phyloP scores from a whole-genome alignment of 2,329 filamentous ascomycete genomes.

The Ceratocystis cacaofunesta region DNA sequence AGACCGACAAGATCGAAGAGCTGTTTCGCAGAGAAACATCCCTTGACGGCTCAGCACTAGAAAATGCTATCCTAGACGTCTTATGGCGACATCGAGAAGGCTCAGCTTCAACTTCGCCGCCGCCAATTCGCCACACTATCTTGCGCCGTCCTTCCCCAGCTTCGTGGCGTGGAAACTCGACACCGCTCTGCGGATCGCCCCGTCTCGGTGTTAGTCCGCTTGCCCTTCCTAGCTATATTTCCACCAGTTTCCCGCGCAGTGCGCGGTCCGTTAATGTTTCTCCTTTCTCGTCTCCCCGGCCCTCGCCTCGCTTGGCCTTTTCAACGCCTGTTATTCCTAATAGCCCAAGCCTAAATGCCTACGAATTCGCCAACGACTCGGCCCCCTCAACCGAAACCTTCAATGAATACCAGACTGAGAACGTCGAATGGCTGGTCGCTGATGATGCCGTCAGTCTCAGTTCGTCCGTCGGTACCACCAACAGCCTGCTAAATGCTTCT shows the following conservation, averaged over 20 bases:
- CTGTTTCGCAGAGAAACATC: conserved; percentile 65
- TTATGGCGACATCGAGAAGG: conserved; percentile 71
- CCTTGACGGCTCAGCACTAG: conserved; percentile 60
- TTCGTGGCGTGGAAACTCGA: conserved; percentile 75
- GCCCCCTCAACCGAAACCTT: conserved; percentile 73
- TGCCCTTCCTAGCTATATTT: conserved; percentile 68
- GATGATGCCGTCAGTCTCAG: conserved; percentile 69
- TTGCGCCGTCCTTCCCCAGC: conserved; percentile 84
- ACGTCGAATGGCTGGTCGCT: conserved; percentile 93
- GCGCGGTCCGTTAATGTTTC: conserved; percentile 68
- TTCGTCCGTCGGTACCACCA: conserved; percentile 52
- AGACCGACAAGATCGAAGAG: conserved; percentile 80
- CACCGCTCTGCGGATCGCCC: conserved; percentile 70
- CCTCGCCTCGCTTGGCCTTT: conserved; percentile 79
- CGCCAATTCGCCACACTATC: conserved; percentile 74
- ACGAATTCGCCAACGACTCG: conserved; percentile 76
- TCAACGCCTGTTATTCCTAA: conserved; percentile 84
- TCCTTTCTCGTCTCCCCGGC: conserved; percentile 84
- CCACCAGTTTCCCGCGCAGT: conserved; percentile 59
- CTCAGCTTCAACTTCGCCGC: conserved; percentile 57
- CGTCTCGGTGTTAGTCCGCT: conserved; percentile 69
- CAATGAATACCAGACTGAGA: conserved; percentile 82
- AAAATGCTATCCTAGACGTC: conserved; percentile 80
- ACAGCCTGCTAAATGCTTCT: conserved; percentile 60
- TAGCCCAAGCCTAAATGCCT: conserved; percentile 84